These are phyloP conservation scores for Russula ochroleuca DNA, from an alignment of 768 basidiomycete genomes.

Conservation along the genomic window DNA sequence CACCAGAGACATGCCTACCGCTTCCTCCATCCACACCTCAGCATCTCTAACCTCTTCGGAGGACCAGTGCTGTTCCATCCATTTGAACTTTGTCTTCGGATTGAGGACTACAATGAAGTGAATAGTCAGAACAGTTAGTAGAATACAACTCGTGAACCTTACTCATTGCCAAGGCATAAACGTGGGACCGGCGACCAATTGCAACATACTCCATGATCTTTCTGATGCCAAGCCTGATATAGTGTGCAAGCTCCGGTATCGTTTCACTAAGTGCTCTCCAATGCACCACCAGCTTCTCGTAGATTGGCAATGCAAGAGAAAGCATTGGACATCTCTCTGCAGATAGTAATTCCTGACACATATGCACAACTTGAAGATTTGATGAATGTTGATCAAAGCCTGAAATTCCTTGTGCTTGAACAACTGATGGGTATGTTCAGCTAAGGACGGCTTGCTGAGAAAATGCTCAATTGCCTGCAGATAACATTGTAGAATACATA, in stretches of 20 bases:
- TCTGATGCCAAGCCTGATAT: neutral
- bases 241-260: neutral
- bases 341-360: neutral
- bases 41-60: neutral
- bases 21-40: neutral
- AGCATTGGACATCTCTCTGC: neutral
- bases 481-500: too few species aligned
- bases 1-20: neutral
- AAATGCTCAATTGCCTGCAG: neutral
- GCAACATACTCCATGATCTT: neutral
- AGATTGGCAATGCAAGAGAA: neutral
- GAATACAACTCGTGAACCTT: neutral
- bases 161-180: neutral
- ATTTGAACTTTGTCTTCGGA: neutral
- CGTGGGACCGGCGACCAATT: neutral
- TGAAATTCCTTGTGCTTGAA: neutral
- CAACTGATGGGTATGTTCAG: neutral
- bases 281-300: neutral
- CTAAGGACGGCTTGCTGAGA: neutral
- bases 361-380: neutral
- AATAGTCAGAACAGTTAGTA: neutral
- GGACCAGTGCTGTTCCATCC: neutral
- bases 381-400: neutral
- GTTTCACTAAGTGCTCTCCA: neutral
- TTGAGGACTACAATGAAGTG: neutral